These are phyloP conservation scores for Carpinus fangiana DNA, from an alignment of 306 rosid species.

Conservation along the genomic window DNA sequence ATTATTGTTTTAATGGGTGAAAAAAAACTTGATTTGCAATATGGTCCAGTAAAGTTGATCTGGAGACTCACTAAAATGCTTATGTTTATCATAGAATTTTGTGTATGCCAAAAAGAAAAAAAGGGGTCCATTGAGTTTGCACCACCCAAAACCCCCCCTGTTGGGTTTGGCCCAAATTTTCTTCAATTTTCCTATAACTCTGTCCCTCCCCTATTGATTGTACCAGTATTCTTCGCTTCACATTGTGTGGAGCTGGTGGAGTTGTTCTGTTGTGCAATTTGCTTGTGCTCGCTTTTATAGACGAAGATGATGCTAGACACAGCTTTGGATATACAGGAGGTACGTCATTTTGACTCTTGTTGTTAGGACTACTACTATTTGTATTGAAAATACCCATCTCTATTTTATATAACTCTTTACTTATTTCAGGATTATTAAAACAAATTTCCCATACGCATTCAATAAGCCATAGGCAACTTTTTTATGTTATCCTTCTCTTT, in stretches of 20 bases:
- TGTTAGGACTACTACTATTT: neutral
- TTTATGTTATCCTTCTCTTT: conserved; percentile 11
- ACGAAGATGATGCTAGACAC: conserved; percentile 67
- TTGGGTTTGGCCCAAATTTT: conserved; percentile 12
- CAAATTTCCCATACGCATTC: neutral
- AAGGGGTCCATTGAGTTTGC: neutral
- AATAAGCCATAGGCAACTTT: conserved; percentile 3
- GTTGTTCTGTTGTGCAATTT: conserved; percentile 45
- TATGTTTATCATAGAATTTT: neutral
- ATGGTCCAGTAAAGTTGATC: too few relatives aligned
- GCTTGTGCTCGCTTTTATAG: conserved; percentile 46
- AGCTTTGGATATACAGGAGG: conserved; percentile 73
- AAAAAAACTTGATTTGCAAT: too few relatives aligned
- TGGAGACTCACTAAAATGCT: neutral
- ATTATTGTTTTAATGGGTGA: neutral
- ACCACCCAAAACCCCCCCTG: neutral
- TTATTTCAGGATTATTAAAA: neutral
- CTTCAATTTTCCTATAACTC: conserved; percentile 6
- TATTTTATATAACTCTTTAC: neutral
- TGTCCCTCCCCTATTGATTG: conserved; percentile 11
- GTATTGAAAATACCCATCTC: neutral
- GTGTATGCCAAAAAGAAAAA: too few relatives aligned
- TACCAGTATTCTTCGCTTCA: conserved; percentile 50
- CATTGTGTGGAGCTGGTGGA: conserved; percentile 52
- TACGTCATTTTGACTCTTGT: conserved; percentile 22